These are phyloP conservation scores for Omphalotus olearius DNA, from an alignment of 1,284 basidiomycete species.

Conservation along the genomic window DNA sequence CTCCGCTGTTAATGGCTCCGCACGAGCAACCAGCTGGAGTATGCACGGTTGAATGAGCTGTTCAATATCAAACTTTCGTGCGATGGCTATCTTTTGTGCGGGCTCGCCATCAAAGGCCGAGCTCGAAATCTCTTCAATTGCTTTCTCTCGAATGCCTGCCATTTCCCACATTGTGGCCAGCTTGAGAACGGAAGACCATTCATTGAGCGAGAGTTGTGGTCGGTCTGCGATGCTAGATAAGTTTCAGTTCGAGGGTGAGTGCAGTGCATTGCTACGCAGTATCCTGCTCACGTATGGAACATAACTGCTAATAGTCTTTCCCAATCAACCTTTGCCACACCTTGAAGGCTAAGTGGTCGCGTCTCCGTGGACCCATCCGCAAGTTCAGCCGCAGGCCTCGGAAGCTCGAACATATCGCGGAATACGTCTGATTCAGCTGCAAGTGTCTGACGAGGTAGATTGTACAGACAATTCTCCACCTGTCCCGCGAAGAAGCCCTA, in stretches of 20 bases:
- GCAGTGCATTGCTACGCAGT: background rate
- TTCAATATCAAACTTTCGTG: constrained; percentile 18
- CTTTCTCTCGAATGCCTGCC: constrained; percentile 18
- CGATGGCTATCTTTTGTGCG: constrained; percentile 19
- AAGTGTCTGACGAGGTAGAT: too few relatives aligned
- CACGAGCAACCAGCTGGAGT: constrained; percentile 17
- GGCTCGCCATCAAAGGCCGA: constrained; percentile 17
- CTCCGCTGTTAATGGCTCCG: constrained; percentile 17
- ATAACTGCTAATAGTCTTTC: too few relatives aligned
- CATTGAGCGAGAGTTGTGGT: background rate
- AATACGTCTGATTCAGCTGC: too few relatives aligned
- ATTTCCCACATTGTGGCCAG: constrained; percentile 7
- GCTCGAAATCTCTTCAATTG: constrained; percentile 23
- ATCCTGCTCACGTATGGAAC: background rate
- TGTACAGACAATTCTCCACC: too few relatives aligned
- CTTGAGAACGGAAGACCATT: constrained; percentile 10
- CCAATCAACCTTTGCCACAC: too few relatives aligned
- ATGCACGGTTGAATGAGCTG: constrained; percentile 22
- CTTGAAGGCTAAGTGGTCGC: too few relatives aligned
- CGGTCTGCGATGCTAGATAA: too few relatives aligned
- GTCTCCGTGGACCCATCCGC: too few relatives aligned
- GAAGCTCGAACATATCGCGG: too few relatives aligned
- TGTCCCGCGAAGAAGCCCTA: too few relatives aligned
- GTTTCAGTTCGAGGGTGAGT: background rate
- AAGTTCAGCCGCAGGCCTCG: too few relatives aligned